Percentiles rank a stretch among this genome's conserved stretches.
These are phyloP conservation scores for Ceratocystis harringtonii DNA, from an alignment of 2,329 filamentous ascomycete species.

Conservation along the genomic window DNA sequence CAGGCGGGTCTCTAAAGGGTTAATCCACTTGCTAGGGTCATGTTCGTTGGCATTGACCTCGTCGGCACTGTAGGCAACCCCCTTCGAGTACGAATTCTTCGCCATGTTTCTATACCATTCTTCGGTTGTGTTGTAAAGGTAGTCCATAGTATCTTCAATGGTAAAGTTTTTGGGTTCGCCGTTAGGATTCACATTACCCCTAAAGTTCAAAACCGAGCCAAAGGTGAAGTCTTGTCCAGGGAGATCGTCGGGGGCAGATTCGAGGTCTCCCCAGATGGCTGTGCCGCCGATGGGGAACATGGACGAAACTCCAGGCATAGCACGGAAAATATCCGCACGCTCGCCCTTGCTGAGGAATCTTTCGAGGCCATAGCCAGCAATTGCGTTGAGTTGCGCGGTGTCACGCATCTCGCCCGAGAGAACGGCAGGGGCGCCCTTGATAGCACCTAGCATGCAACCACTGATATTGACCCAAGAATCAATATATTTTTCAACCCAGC, in stretches of 20 bases:
- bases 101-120: conserved; percentile 72
- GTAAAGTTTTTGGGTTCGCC: conserved; percentile 63
- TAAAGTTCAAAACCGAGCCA: conserved; percentile 77
- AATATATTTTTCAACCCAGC: conserved; percentile 81
- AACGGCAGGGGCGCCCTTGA: conserved; percentile 80
- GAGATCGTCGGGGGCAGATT: conserved; percentile 75
- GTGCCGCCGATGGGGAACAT: conserved; percentile 94
- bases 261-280: conserved; percentile 81
- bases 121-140: conserved; percentile 64
- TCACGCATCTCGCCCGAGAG: conserved; percentile 97
- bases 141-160: conserved; percentile 58
- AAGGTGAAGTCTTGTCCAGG: conserved; percentile 58
- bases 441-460: conserved; percentile 90
- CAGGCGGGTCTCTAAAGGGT: conserved; percentile 77
- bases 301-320: conserved; percentile 90
- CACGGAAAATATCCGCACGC: conserved; percentile 81
- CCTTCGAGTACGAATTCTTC: conserved; percentile 65
- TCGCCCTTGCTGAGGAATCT: conserved; percentile 88
- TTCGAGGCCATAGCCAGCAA: conserved; percentile 91
- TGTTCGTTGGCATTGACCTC: conserved; percentile 72
- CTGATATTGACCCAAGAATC: conserved; percentile 98
- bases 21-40: conserved; percentile 78
- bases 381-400: conserved; percentile 87
- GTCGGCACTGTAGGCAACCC: conserved; percentile 61
- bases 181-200: conserved; percentile 46